Conservation (phyloP, 257 asterid species). For the Nicotiana noctiflora region DNA sequence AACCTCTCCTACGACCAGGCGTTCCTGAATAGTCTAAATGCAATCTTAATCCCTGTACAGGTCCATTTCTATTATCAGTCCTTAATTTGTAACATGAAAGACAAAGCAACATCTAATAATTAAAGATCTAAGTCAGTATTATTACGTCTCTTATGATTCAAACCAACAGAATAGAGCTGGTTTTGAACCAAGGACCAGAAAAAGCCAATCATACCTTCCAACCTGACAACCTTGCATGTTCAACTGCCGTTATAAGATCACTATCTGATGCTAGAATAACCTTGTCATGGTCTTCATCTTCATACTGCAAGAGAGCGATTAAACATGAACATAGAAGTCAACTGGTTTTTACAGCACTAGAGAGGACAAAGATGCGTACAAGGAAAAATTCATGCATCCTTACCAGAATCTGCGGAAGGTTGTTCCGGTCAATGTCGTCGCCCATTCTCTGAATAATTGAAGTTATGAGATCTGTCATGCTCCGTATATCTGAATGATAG, state of each 20-base stretch:
- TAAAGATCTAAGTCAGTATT: background rate
- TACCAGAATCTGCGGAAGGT: conserved; percentile 91
- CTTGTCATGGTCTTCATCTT: conserved; percentile 88
- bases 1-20: conserved; percentile 34
- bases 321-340: background rate
- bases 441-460: conserved; percentile 92
- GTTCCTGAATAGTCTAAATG: conserved; percentile 63
- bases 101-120: background rate
- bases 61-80: background rate
- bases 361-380: background rate
- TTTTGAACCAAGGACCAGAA: background rate
- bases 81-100: background rate
- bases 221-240: conserved; percentile 80
- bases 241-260: conserved; percentile 86
- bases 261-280: conserved; percentile 81
- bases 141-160: background rate
- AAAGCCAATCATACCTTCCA: conserved; percentile 65
- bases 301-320: conserved; percentile 46
- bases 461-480: conserved; percentile 64
- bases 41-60: conserved; percentile 66
- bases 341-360: background rate
- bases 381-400: background rate
- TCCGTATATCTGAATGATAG: conserved; percentile 47
- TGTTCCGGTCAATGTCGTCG: conserved; percentile 73
- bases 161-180: background rate